Conservation (phyloP, 495 filamentous ascomycete species). For the Penicillium coffeae region DNA sequence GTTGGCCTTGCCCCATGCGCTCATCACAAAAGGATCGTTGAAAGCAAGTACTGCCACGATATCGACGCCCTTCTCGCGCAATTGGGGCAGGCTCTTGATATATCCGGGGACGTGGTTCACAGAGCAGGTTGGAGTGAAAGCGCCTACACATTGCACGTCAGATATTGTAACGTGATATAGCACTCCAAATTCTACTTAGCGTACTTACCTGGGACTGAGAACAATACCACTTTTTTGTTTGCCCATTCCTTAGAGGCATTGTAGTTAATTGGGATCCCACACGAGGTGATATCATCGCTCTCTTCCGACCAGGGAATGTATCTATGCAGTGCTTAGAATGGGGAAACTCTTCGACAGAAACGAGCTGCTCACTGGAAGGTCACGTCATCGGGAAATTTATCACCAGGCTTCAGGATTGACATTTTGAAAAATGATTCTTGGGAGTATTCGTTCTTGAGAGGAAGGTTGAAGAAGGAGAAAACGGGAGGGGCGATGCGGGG, state of each 20-base stretch:
- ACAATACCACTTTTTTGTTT: slow-evolving; percentile 84
- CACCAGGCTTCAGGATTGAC: slow-evolving; percentile 70
- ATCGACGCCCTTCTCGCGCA: slow-evolving; percentile 82
- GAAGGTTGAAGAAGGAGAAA: not conserved
- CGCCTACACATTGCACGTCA: slow-evolving; percentile 43
- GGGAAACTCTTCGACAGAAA: not conserved
- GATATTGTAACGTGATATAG: not conserved
- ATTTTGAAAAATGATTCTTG: slow-evolving; percentile 23
- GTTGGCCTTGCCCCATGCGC: slow-evolving; percentile 93
- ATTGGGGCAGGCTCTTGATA: slow-evolving; percentile 64
- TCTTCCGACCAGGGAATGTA: slow-evolving; percentile 70
- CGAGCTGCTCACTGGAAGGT: slow-evolving; percentile 57
- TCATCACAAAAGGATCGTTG: slow-evolving; percentile 91
- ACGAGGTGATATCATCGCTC: slow-evolving; percentile 60
- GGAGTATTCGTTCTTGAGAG: not conserved
- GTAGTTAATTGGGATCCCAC: slow-evolving; percentile 72
- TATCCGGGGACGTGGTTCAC: slow-evolving; percentile 80
- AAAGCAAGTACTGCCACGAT: slow-evolving; percentile 75
- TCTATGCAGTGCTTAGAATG: slow-evolving; percentile 27
- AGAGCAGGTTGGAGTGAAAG: slow-evolving; percentile 92
- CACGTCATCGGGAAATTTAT: slow-evolving; percentile 75
- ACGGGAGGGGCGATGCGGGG: slow-evolving; percentile 1
- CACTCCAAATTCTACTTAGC: not conserved
- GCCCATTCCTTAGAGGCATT: slow-evolving; percentile 81
- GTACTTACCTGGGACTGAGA: slow-evolving; percentile 70